Conservation (phyloP, 2,329 filamentous ascomycete genomes). For the Hypoxylon sp. region DNA sequence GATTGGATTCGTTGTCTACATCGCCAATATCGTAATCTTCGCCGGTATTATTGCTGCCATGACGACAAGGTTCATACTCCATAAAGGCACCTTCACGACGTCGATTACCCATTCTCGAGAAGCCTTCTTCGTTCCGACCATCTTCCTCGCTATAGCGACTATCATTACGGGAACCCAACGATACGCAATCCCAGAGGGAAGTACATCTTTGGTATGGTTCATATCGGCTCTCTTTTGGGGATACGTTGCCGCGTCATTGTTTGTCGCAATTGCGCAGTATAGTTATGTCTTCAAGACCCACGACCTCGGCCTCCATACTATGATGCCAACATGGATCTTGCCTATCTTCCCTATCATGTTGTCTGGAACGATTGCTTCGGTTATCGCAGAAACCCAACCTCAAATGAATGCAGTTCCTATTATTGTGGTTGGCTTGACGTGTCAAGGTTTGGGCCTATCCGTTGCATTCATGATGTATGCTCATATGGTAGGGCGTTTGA, state of each 20-base stretch:
- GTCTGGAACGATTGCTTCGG: slow-evolving; percentile 77
- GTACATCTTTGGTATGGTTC: slow-evolving; percentile 68
- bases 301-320: slow-evolving; percentile 72
- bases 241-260: slow-evolving; percentile 74
- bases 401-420: slow-evolving; percentile 71
- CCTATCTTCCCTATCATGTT: slow-evolving; percentile 84
- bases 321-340: slow-evolving; percentile 82
- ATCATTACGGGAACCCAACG: slow-evolving; percentile 76
- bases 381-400: slow-evolving; percentile 74
- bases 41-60: slow-evolving; percentile 67
- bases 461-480: slow-evolving; percentile 81
- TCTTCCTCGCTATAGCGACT: slow-evolving; percentile 79
- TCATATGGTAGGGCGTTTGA: slow-evolving; percentile 79
- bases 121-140: slow-evolving; percentile 79
- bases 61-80: slow-evolving; percentile 71
- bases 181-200: slow-evolving; percentile 74
- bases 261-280: slow-evolving; percentile 76
- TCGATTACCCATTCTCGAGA: slow-evolving; percentile 76
- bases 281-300: slow-evolving; percentile 74
- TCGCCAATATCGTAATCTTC: slow-evolving; percentile 78
- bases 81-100: slow-evolving; percentile 65
- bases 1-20: slow-evolving; percentile 77
- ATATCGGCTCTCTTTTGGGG: slow-evolving; percentile 78
- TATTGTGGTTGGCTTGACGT: slow-evolving; percentile 75
- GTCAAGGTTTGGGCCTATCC: slow-evolving; percentile 78